A percentile compares a stretch with the other conserved stretches of the same genome.
These are phyloP conservation scores for Penicillium odoratum DNA, from an alignment of 495 filamentous ascomycete genomes.

Conservation along the genomic window DNA sequence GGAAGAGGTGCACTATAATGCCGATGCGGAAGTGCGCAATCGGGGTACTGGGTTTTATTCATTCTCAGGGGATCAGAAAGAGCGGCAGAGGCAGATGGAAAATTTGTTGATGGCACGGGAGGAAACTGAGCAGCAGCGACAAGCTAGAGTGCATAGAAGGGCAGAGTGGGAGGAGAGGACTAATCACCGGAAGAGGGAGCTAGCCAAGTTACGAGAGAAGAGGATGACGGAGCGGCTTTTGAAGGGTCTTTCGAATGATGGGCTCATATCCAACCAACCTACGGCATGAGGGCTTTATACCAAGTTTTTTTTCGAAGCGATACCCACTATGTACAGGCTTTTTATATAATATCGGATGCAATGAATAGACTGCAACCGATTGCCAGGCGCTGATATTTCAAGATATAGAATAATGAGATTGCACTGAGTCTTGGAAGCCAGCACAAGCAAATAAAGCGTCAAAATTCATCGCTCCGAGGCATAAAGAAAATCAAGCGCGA, in stretches of 20 bases:
- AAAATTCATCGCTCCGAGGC: neutral
- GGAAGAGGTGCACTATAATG: conserved; percentile 79
- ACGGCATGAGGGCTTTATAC: neutral
- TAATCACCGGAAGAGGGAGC: neutral
- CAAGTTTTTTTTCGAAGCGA: conserved; percentile 1
- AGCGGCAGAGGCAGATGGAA: conserved; percentile 72
- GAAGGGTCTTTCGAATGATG: neutral
- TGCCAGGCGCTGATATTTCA: neutral
- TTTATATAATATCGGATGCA: neutral
- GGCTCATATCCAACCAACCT: neutral
- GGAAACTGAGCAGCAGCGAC: conserved; percentile 69
- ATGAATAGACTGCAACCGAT: neutral
- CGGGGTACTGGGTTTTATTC: conserved; percentile 90
- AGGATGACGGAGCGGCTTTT: conserved; percentile 1
- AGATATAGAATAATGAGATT: neutral
- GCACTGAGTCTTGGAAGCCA: neutral
- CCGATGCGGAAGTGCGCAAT: conserved; percentile 73
- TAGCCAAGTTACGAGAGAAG: conserved; percentile 1
- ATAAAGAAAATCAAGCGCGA: neutral
- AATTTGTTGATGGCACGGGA: conserved; percentile 62
- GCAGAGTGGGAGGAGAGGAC: conserved; percentile 17
- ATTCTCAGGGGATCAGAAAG: conserved; percentile 70
- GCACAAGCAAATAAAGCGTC: neutral
- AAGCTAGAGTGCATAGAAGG: conserved; percentile 50
- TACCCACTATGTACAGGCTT: neutral